Evolutionary conservation across 768 basidiomycete genomes (phyloP).

Genomic region (Daedaleopsis nitida): DNA sequence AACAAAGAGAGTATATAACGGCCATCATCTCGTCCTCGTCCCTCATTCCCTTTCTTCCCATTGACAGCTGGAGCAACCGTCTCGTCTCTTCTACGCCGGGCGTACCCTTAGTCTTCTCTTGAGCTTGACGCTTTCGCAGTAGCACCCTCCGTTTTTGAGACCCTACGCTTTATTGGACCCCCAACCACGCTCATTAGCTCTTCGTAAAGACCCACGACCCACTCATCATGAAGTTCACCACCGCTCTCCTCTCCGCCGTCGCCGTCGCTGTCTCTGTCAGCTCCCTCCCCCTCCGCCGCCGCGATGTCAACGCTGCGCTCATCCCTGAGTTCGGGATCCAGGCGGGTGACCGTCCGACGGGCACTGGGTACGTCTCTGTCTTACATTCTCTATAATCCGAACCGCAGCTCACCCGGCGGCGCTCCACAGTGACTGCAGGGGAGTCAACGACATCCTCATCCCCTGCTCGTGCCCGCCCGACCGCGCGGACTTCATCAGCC

Average conservation of each 20-base stretch:
- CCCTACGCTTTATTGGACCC: not conserved
- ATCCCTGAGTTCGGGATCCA: constrained; percentile 34
- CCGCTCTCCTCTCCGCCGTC: constrained; percentile 30
- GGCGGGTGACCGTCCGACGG: constrained; percentile 32
- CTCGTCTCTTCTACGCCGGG: not conserved
- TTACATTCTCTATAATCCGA: not conserved
- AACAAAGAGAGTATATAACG: not conserved
- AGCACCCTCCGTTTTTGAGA: not conserved
- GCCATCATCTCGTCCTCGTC: not conserved
- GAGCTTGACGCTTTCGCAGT: not conserved
- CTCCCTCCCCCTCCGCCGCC: constrained; percentile 43
- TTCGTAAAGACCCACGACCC: no score
- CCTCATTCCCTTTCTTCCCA: not conserved
- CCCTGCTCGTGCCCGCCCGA: constrained; percentile 41
- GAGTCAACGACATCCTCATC: constrained; percentile 32
- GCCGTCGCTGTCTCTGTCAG: constrained; percentile 37
- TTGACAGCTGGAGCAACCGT: not conserved
- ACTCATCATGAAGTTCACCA: constrained; percentile 35
- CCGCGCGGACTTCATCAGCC: constrained; percentile 25
- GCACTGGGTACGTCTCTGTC: constrained; percentile 22
- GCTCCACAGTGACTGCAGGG: constrained; percentile 22
- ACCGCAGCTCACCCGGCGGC: not conserved
- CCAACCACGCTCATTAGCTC: not conserved
- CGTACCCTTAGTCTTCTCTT: not conserved
- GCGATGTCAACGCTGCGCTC: constrained; percentile 45